Evolutionary conservation across 768 basidiomycete species (phyloP), one percentile per base, ranked within the genome.

Genomic region (Pisolithus orientalis): DNA sequence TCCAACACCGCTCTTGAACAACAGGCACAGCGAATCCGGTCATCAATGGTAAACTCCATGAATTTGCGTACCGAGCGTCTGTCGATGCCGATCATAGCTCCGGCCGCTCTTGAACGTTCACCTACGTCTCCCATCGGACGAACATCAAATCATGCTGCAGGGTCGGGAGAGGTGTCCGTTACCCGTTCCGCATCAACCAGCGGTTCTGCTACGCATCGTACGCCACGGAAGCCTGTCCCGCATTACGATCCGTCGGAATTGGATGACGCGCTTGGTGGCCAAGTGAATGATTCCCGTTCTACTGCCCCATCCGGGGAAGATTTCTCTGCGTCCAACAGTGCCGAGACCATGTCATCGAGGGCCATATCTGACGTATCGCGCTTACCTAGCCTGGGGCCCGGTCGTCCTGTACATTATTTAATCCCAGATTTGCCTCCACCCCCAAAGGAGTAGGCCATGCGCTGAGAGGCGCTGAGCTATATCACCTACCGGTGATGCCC

Each of bases 201-300:
- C 24, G 55, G 67, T 63, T 53, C 55, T 56, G 27, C 55, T 25
- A 46, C 48, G 37, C 64, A 71, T 47, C 72, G 71, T 39, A 65
- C 65, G 44, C 66, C 78, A 28, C 70, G 81, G 44, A 83, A 83
- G 60, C 79, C 81, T 11, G 81, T 82, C n/a, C 81, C 81, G 9
- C 69, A 67, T 14, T 83, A 81, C 55, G 69, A 76, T 55, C 62
- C 69, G 25, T 57, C 63, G 31, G 55, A 64, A 39, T 57, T 70
- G 13, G 49, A 39, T 24, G 62, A 67, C 50, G 57, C 61, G 38
- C 32, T 44, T 27, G 40, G 8, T 14, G 51, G 34, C 14, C 58
- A 44, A n/a, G 24, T 16, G 6, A 45, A 47, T 40, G 66, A 64
- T 42, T 54, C 66, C 25, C 52, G 49, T 27, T 65, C 66, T 7